Conservation (phyloP, 2,329 filamentous ascomycete species). For the Magnaporthiopsis incrustans region DNA sequence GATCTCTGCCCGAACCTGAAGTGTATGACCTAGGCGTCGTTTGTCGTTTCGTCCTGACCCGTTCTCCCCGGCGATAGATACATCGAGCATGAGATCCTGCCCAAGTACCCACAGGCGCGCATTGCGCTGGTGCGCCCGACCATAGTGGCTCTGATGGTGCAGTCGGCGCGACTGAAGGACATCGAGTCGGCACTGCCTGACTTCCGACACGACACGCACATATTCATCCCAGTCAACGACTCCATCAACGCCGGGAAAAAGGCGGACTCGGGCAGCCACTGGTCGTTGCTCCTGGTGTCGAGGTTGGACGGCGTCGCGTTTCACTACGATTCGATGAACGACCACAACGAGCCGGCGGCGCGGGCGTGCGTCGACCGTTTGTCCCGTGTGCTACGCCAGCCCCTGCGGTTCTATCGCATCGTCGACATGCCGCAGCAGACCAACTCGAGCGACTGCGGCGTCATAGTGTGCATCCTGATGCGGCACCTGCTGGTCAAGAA, state of each 20-base stretch:
- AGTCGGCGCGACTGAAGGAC: slow-evolving; percentile 25
- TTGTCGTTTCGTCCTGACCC: slow-evolving; percentile 1
- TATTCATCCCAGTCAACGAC: slow-evolving; percentile 95
- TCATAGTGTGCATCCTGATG: slow-evolving; percentile 95
- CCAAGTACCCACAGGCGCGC: slow-evolving; percentile 69
- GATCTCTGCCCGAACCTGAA: too few species aligned
- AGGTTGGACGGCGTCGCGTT: slow-evolving; percentile 86
- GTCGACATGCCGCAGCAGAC: slow-evolving; percentile 84
- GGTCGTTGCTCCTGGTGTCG: slow-evolving; percentile 86
- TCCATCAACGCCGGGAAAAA: slow-evolving; percentile 58
- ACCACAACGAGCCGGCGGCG: slow-evolving; percentile 69
- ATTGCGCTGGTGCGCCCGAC: slow-evolving; percentile 87
- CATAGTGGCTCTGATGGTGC: slow-evolving; percentile 78
- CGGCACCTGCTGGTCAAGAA: slow-evolving; percentile 82
- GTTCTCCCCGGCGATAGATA: slow-evolving; percentile 39
- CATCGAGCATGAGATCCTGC: slow-evolving; percentile 82
- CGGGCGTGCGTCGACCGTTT: slow-evolving; percentile 62
- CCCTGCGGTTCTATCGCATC: slow-evolving; percentile 70
- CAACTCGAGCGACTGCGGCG: slow-evolving; percentile 88
- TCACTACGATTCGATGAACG: slow-evolving; percentile 85
- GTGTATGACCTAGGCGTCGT: not conserved
- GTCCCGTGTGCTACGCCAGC: slow-evolving; percentile 55
- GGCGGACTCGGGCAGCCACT: slow-evolving; percentile 88
- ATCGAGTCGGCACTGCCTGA: slow-evolving; percentile 65
- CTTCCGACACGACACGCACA: slow-evolving; percentile 74